Base-by-base conservation (phyloP, 2,329 filamentous ascomycete species). In the Ophiostoma tasmaniense region DNA sequence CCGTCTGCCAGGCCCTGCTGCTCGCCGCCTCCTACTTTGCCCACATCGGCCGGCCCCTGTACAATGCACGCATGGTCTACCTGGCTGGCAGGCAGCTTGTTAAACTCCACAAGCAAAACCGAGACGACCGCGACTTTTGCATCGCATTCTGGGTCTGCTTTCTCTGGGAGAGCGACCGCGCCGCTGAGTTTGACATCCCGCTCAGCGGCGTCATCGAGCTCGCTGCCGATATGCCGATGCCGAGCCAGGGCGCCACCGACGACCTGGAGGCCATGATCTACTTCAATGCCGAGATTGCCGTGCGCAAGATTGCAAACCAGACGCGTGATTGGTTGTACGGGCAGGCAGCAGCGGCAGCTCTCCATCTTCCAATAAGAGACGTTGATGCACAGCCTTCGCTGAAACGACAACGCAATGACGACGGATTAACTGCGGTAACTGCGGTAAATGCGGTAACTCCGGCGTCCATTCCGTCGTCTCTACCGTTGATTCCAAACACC, bases 171-270 rank as follows among this genome's bases (percentile, higher is more conserved):
- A 62, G 89, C 75, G 90, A 92, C 75, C 86, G 91, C 37, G 80
- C 90, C 17, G 89, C 90, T 11, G 89, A 92, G 75, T 81, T 92
- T 70, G 76, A 79, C 67, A 70, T 76, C 11, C 71, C 73, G 28
- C 74, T 77, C 39, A 79, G 76, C 35, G 79, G 79, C 33, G 76
- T 80, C 68, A 77, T 79, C 67, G 77, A 77, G 1, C 69, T 80
- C 7, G 77, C 75, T 2, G 78, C 79, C 69, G 71, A 72, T 59
- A 78, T 79, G 75, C 75, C 75, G 14, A 73, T 79, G 7, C 77
- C 77, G 5, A 76, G 75, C 52, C 77, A 75, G 64, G 70, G 75
- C 4, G 76, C 76, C 39, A 72, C 74, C 2, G 72, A 73, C 67
- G 78, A 79, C 50, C 73, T 75, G 62, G 76, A 78, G 30, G 75